phyloP scores from a whole-genome alignment of 2,329 filamentous ascomycete genomes.

The Huntiella omanensis region DNA sequence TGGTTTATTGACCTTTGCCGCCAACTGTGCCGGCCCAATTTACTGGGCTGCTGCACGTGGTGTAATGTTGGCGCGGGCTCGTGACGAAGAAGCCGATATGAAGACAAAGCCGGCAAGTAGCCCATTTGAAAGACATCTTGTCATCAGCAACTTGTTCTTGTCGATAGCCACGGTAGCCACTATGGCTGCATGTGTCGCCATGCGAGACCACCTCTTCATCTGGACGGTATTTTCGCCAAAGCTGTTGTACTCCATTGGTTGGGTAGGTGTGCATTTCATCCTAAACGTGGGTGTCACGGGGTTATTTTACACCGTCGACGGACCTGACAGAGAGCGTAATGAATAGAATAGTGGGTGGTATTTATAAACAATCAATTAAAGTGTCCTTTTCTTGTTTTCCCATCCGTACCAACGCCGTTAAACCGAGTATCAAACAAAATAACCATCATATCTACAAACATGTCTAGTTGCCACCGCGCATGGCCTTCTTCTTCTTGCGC shows the following conservation, averaged over 20 bases:
- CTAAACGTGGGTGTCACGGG: constrained; percentile 49
- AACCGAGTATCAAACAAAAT: constrained; percentile 4
- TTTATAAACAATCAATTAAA: neutral
- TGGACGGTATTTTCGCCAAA: constrained; percentile 99
- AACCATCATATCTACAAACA: neutral
- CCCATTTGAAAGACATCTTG: constrained; percentile 29
- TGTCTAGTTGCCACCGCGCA: constrained; percentile 2
- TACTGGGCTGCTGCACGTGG: constrained; percentile 63
- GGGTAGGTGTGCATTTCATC: constrained; percentile 68
- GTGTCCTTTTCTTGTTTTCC: constrained; percentile 10
- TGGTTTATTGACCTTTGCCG: constrained; percentile 63
- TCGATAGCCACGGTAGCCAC: constrained; percentile 48
- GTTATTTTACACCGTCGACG: constrained; percentile 24
- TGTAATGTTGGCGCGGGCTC: constrained; percentile 31
- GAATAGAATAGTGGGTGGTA: too few relatives aligned
- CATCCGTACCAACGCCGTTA: constrained; percentile 10
- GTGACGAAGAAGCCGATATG: neutral
- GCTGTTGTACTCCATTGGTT: constrained; percentile 80
- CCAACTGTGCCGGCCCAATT: constrained; percentile 81
- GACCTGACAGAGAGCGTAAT: too few relatives aligned
- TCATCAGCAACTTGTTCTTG: constrained; percentile 51
- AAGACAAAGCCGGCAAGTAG: constrained; percentile 12
- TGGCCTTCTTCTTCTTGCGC: constrained; percentile 9
- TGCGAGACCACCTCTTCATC: constrained; percentile 85
- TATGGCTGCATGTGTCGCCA: constrained; percentile 70